phyloP scores from a whole-genome alignment of 2,329 filamentous ascomycete species.

The Emmonsiellopsis sp. region DNA sequence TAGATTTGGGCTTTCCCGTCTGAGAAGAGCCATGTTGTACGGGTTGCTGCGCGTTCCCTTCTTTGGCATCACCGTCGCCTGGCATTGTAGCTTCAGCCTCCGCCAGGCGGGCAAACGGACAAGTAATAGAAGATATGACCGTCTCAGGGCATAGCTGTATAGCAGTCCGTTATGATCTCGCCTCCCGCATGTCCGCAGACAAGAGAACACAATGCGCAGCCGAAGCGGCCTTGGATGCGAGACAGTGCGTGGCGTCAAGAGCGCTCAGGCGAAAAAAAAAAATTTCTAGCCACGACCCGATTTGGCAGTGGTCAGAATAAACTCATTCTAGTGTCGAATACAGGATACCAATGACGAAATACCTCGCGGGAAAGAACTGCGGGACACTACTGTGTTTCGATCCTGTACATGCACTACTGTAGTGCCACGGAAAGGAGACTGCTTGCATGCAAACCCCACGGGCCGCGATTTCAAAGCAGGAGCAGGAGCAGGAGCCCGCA shows the following conservation, averaged over 20 bases:
- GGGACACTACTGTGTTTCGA: not conserved
- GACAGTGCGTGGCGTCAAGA: not conserved
- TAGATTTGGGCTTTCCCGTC: slow-evolving; percentile 20
- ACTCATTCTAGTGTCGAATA: not conserved
- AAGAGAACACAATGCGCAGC: not conserved
- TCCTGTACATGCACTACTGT: not conserved
- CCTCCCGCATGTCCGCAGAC: not conserved
- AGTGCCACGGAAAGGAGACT: not conserved
- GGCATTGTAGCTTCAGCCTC: not conserved
- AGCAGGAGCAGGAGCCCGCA: not conserved
- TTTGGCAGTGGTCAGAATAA: not conserved
- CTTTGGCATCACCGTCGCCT: not conserved
- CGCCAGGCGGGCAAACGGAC: not conserved
- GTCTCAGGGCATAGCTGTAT: not conserved
- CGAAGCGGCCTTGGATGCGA: not conserved
- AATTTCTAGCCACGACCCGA: not conserved
- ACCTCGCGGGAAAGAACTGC: not conserved
- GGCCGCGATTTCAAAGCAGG: not conserved
- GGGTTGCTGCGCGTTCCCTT: not conserved
- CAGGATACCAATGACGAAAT: not conserved
- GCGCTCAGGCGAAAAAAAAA: not conserved
- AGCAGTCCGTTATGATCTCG: not conserved
- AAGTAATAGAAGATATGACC: not conserved
- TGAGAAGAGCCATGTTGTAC: not conserved
- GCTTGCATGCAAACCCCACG: not conserved